Base-by-base conservation (phyloP, 2,329 filamentous ascomycete genomes). In the Pseudogymnoascus pannorum region DNA sequence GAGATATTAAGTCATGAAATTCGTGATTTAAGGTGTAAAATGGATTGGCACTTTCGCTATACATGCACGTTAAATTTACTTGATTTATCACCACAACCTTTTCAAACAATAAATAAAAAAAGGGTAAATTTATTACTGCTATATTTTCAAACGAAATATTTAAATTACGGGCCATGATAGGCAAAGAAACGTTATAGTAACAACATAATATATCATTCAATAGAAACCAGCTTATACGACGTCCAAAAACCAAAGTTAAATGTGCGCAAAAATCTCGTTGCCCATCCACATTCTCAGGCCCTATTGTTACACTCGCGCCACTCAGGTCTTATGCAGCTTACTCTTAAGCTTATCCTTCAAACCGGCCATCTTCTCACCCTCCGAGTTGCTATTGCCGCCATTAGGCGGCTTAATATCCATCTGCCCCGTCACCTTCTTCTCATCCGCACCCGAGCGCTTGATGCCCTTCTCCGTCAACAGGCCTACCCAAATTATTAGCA, bases 311-410 rank as follows among this genome's bases (percentile, higher is more conserved):
- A 42, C 2, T n/a, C n/a, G n/a, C n/a, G n/a, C n/a, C 26, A 20
- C 40, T 48, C 18, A 48, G 16, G 68, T 60, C 59, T 67, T 69
- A 73, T 88, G 85, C 63, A 89, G 74, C 77, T 88, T 89, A 61
- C 81, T 80, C 81, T 88, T 89, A 73, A 89, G 82, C 76, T 87
- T 87, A 62, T 86, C 79, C 63, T 79, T 79, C 40, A 87, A 69
- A 64, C 81, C 81, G 51, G 75, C 75, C 64, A 72, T 70, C 42
- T 69, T 68, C 58, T 71, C 68, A 33, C 60, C 62, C 54, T 70
- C 72, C 38, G 65, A 64, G 61, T 75, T 67, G 36, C 60, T 59
- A 67, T 68, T 31, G 64, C 69, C 59, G 59, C 68, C 61, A 44
- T 44, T 22, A 35, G 61, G 36, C 9, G 64, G 64, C 12, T 63